Percentiles rank a stretch among this genome's conserved stretches.
Evolutionary conservation across 2,329 filamentous ascomycete genomes (phyloP).

Genomic region (Stachybotrys elegans): DNA sequence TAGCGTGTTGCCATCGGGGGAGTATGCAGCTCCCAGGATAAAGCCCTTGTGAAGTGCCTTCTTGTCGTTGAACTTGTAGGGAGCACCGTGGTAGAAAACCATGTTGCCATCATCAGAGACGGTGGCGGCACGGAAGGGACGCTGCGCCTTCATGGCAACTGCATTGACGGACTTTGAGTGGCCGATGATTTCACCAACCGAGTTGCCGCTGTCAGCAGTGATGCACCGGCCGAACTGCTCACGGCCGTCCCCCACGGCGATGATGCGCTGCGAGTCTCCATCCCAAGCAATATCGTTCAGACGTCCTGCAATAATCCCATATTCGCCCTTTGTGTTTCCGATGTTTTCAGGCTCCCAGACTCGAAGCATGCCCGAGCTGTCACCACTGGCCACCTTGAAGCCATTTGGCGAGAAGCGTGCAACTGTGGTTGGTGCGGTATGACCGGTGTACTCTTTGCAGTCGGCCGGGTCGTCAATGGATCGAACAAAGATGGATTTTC

Average conservation of each 20-base stretch:
- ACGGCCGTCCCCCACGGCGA: slow-evolving; percentile 91
- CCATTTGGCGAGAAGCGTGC: slow-evolving; percentile 91
- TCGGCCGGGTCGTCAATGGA: slow-evolving; percentile 85
- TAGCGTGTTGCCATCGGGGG: slow-evolving; percentile 75
- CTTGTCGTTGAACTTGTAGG: slow-evolving; percentile 94
- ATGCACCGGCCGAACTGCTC: slow-evolving; percentile 93
- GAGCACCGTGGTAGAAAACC: slow-evolving; percentile 89
- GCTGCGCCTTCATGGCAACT: slow-evolving; percentile 82
- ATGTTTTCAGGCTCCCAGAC: slow-evolving; percentile 93
- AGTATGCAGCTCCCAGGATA: slow-evolving; percentile 82
- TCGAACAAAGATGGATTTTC: slow-evolving; percentile 94
- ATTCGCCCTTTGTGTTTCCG: slow-evolving; percentile 83
- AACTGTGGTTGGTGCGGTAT: slow-evolving; percentile 84
- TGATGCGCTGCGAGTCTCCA: slow-evolving; percentile 91
- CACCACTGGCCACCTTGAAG: slow-evolving; percentile 91
- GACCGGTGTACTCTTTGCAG: slow-evolving; percentile 86
- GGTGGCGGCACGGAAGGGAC: slow-evolving; percentile 87
- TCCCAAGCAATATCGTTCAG: slow-evolving; percentile 98
- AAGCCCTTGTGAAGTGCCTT: slow-evolving; percentile 80
- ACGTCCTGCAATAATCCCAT: slow-evolving; percentile 86
- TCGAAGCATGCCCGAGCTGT: slow-evolving; percentile 75
- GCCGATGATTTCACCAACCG: slow-evolving; percentile 87
- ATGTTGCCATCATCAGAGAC: slow-evolving; percentile 85
- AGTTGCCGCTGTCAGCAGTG: slow-evolving; percentile 92
- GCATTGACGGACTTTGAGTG: slow-evolving; percentile 89